These are phyloP conservation scores for Rhizopogon rudus DNA, from an alignment of 768 basidiomycete species.

Conservation along the genomic window DNA sequence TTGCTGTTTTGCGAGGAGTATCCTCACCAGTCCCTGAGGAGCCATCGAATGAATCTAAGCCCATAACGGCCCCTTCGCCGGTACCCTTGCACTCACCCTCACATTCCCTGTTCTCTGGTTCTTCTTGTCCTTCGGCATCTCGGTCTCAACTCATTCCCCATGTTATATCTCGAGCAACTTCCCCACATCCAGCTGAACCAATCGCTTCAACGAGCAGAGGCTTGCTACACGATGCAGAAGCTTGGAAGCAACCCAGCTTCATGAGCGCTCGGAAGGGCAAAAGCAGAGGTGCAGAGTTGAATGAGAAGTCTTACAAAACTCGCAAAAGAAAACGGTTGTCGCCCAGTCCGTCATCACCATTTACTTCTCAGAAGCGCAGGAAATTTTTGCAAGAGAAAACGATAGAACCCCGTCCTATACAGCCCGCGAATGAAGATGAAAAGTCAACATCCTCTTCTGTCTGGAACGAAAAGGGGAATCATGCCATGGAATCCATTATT, in stretches of 20 bases:
- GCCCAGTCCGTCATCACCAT: slow-evolving; percentile 6
- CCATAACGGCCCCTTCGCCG: background rate
- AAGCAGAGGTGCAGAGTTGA: background rate
- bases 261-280: slow-evolving; percentile 12
- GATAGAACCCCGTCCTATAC: background rate
- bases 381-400: slow-evolving; percentile 1
- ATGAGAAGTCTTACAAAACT: background rate
- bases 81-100: slow-evolving; percentile 9
- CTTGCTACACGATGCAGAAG: slow-evolving; percentile 19
- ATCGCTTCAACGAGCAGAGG: background rate
- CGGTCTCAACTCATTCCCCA: background rate
- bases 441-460: too few species aligned
- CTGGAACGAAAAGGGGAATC: background rate
- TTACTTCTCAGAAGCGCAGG: slow-evolving; percentile 9
- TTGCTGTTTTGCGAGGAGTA: background rate
- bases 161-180: background rate
- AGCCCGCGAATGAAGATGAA: background rate
- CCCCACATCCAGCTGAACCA: background rate
- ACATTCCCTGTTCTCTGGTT: slow-evolving; percentile 24
- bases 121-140: background rate
- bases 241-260: slow-evolving; percentile 30
- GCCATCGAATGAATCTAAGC: background rate
- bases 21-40: background rate
- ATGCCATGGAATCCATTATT: background rate
- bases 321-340: background rate